These are phyloP conservation scores for Hylodesmum podocarpum DNA, from an alignment of 306 rosid genomes.

Conservation along the genomic window DNA sequence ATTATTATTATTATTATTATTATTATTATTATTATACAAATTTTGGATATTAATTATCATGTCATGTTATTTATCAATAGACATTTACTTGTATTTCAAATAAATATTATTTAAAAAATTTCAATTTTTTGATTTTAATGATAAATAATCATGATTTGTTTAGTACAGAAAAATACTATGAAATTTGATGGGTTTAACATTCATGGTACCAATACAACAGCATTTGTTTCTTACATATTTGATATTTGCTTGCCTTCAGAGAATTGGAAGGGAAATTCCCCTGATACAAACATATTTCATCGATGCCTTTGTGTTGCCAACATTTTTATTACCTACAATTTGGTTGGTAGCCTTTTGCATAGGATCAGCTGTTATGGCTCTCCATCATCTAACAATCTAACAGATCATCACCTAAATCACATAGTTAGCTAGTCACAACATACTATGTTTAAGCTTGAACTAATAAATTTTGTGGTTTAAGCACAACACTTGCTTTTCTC, in stretches of 20 bases:
- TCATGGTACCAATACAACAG: background rate
- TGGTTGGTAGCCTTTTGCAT: conserved; percentile 6
- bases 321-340: conserved; percentile 7
- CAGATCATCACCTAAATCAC: conserved; percentile 4
- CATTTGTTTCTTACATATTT: background rate
- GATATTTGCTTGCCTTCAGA: background rate
- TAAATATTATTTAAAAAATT: too few species aligned
- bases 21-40: too few species aligned
- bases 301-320: conserved; percentile 14
- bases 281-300: background rate
- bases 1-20: too few species aligned
- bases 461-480: conserved; percentile 2
- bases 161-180: background rate
- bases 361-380: background rate
- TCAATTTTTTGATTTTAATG: too few species aligned
- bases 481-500: background rate
- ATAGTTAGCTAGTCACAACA: background rate
- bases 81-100: too few species aligned
- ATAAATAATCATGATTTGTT: background rate
- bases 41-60: too few species aligned
- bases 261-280: background rate
- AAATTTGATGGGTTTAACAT: background rate
- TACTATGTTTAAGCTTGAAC: background rate
- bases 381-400: too few species aligned
- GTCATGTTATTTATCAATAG: too few species aligned